phyloP scores from a whole-genome alignment of 805 yeast genomes.

The Kregervanrija fluxuum region DNA sequence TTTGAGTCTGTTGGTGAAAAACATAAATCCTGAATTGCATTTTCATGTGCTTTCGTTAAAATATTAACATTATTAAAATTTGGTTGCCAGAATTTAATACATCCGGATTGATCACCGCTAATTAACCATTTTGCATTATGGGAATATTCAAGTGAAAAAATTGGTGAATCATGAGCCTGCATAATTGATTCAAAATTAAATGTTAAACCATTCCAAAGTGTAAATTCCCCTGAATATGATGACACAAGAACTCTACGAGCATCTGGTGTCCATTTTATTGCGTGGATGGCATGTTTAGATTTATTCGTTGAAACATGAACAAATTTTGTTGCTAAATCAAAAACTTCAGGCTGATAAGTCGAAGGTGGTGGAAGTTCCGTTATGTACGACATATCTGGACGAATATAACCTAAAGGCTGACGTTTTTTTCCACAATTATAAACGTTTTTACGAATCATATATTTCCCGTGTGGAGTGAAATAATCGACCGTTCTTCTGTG shows the following conservation, averaged over 20 bases:
- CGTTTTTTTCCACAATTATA: constrained; percentile 30
- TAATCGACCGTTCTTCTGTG: constrained; percentile 71
- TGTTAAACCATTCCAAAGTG: constrained; percentile 93
- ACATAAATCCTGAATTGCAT: constrained; percentile 78
- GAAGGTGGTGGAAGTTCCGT: constrained; percentile 62
- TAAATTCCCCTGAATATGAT: constrained; percentile 89
- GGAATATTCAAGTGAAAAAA: constrained; percentile 70
- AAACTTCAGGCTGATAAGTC: constrained; percentile 36
- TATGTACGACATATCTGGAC: constrained; percentile 65
- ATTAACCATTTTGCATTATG: constrained; percentile 92
- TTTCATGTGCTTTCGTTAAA: constrained; percentile 61
- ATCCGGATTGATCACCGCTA: constrained; percentile 90
- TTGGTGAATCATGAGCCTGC: constrained; percentile 96
- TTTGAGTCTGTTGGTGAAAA: constrained; percentile 88
- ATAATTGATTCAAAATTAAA: constrained; percentile 94
- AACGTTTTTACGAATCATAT: constrained; percentile 42
- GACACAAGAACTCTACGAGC: constrained; percentile 88
- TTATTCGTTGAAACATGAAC: constrained; percentile 89
- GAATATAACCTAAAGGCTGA: constrained; percentile 39
- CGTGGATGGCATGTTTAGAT: constrained; percentile 82
- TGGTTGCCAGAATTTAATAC: constrained; percentile 94
- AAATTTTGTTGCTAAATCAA: constrained; percentile 71
- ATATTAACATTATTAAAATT: constrained; percentile 94
- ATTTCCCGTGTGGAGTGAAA: constrained; percentile 66
- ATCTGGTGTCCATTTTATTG: constrained; percentile 95